Conservation (phyloP, 1,284 basidiomycete genomes). For the Trichosporon sp. region DNA sequence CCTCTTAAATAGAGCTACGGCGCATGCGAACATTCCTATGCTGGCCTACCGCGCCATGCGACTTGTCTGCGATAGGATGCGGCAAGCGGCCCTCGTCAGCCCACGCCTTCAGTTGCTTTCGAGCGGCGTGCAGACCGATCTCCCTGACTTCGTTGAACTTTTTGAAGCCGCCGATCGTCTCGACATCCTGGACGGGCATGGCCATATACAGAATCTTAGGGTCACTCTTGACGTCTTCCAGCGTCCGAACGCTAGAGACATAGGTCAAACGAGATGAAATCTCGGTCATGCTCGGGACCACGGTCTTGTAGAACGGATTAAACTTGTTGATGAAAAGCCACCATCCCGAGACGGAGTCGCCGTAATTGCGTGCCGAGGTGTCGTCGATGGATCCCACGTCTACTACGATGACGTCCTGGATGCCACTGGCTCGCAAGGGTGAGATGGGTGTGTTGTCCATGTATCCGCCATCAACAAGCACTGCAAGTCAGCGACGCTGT, state of each 20-base stretch:
- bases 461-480: slow-evolving; percentile 93
- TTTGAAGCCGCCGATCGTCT: slow-evolving; percentile 48
- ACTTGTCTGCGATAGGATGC: slow-evolving; percentile 56
- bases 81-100: slow-evolving; percentile 76
- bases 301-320: slow-evolving; percentile 77
- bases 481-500: slow-evolving; percentile 20
- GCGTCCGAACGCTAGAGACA: slow-evolving; percentile 88
- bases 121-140: slow-evolving; percentile 72
- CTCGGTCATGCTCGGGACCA: slow-evolving; percentile 88
- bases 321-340: slow-evolving; percentile 79
- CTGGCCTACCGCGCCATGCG: slow-evolving; percentile 29
- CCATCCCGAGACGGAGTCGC: slow-evolving; percentile 93
- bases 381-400: slow-evolving; percentile 96
- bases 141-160: slow-evolving; percentile 57
- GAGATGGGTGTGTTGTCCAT: slow-evolving; percentile 87
- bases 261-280: slow-evolving; percentile 94
- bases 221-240: slow-evolving; percentile 87
- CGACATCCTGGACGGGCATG: slow-evolving; percentile 78
- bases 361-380: slow-evolving; percentile 88
- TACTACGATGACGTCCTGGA: slow-evolving; percentile 85
- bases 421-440: slow-evolving; percentile 87
- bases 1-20: slow-evolving; percentile 12
- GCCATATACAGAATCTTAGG: slow-evolving; percentile 86
- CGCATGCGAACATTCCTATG: slow-evolving; percentile 36
- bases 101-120: slow-evolving; percentile 69